phyloP scores from a whole-genome alignment of 139 green algal genomes.

The Closterium sp. region DNA sequence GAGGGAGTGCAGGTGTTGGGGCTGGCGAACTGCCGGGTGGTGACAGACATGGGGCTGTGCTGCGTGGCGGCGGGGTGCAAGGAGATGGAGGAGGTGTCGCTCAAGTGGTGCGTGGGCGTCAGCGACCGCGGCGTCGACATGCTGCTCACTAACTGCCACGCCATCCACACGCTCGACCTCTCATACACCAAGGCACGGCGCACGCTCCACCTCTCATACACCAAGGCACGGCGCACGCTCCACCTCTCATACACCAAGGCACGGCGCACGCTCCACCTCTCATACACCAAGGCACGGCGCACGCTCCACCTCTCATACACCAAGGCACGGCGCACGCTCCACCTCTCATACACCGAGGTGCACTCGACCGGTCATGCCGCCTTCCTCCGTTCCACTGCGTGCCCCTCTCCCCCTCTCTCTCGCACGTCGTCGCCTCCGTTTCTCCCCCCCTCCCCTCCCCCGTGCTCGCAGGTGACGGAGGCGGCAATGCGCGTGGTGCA shows the following conservation, averaged over 20 bases:
- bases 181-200: conserved; percentile 11
- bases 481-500: background rate
- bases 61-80: conserved; percentile 29
- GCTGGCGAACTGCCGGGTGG: background rate
- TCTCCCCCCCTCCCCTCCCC: background rate
- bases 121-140: conserved; percentile 9
- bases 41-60: conserved; percentile 19
- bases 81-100: conserved; percentile 3
- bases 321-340: too few relatives aligned
- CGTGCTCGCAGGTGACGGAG: background rate
- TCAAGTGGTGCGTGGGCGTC: conserved; percentile 23
- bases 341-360: background rate
- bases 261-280: too few relatives aligned
- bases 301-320: background rate
- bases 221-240: background rate
- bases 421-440: background rate
- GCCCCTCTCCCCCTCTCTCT: background rate
- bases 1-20: background rate
- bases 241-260: background rate
- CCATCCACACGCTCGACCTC: conserved; percentile 14
- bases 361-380: background rate
- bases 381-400: background rate
- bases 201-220: background rate
- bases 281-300: background rate
- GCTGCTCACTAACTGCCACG: background rate